phyloP scores from a whole-genome alignment of 345 rosid species.

The Syzygium grande region DNA sequence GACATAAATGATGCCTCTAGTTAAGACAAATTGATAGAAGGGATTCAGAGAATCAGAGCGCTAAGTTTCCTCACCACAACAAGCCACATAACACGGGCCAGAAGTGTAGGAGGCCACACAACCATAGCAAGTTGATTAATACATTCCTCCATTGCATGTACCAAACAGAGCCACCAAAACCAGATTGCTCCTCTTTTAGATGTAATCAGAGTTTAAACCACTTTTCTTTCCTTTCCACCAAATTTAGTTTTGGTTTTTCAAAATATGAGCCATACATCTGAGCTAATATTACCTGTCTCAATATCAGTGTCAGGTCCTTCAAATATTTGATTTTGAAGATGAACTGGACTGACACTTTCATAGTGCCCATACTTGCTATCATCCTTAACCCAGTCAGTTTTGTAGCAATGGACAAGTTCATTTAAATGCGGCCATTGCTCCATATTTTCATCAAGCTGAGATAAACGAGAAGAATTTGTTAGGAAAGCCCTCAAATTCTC shows the following conservation, averaged over 20 bases:
- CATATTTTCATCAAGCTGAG: slow-evolving; percentile 78
- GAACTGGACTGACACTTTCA: slow-evolving; percentile 44
- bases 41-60: neutral
- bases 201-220: neutral
- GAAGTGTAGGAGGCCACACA: neutral
- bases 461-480: neutral
- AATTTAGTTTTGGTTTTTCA: neutral
- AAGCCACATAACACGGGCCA: neutral
- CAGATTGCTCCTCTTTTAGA: neutral
- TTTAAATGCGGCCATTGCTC: slow-evolving; percentile 97
- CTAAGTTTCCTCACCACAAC: neutral
- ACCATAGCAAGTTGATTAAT: neutral
- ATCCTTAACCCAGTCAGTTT: slow-evolving; percentile 90
- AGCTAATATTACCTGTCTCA: slow-evolving; percentile 57
- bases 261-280: neutral
- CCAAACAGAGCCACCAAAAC: neutral
- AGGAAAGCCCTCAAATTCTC: neutral
- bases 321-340: slow-evolving; percentile 77
- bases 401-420: slow-evolving; percentile 79
- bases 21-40: neutral
- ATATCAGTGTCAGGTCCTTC: slow-evolving; percentile 98
- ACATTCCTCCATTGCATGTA: neutral
- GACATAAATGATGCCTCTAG: neutral
- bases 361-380: slow-evolving; percentile 90
- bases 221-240: neutral